These are phyloP conservation scores for Anaeromyces robustus DNA, from an alignment of 192 early-diverging fungal species.

Conservation along the genomic window DNA sequence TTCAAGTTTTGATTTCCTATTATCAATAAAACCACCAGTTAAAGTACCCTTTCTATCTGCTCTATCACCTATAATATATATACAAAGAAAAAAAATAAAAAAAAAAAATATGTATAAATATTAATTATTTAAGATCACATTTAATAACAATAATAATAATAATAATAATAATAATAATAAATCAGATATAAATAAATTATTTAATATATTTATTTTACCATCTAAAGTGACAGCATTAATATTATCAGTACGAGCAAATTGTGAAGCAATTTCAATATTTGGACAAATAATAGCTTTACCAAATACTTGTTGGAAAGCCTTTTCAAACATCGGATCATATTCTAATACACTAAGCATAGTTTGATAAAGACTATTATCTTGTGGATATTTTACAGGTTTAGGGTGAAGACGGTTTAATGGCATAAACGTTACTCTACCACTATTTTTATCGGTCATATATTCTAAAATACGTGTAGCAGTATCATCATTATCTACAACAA, in stretches of 20 bases:
- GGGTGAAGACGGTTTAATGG: slow-evolving; percentile 78
- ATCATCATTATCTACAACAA: slow-evolving; percentile 89
- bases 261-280: slow-evolving; percentile 60
- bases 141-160: background rate
- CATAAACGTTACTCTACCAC: slow-evolving; percentile 87
- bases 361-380: slow-evolving; percentile 28
- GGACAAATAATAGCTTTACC: slow-evolving; percentile 77
- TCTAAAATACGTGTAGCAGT: slow-evolving; percentile 66
- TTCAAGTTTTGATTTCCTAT: slow-evolving; percentile 54
- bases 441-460: slow-evolving; percentile 29
- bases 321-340: slow-evolving; percentile 54
- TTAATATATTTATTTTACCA: slow-evolving; percentile 12
- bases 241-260: slow-evolving; percentile 56
- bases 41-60: slow-evolving; percentile 85
- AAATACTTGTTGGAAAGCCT: slow-evolving; percentile 84
- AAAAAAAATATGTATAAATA: background rate
- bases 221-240: slow-evolving; percentile 79
- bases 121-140: too few relatives aligned
- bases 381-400: slow-evolving; percentile 34
- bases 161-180: too few relatives aligned
- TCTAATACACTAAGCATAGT: slow-evolving; percentile 67
- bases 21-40: slow-evolving; percentile 75
- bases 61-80: slow-evolving; percentile 44
- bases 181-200: too few relatives aligned
- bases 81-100: background rate